phyloP scores from a whole-genome alignment of 179 eudicot genomes.

The Silene noctiflora region DNA sequence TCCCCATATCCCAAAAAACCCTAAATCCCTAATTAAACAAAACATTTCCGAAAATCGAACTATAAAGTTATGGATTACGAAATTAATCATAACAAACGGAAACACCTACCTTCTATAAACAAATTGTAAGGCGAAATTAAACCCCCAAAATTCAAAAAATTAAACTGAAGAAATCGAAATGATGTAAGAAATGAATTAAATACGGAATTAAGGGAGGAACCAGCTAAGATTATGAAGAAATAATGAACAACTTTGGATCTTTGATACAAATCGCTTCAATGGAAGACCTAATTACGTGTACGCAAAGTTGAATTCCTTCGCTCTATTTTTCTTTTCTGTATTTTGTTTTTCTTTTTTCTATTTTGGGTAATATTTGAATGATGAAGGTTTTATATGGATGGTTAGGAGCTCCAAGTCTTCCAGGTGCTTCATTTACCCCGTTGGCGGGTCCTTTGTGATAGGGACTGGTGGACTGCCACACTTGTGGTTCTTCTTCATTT shows the following conservation, averaged over 20 bases:
- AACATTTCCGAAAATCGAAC: slow-evolving; percentile 7
- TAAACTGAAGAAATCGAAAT: background rate
- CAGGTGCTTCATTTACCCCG: too few relatives aligned
- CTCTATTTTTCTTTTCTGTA: too few relatives aligned
- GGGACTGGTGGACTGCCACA: too few relatives aligned
- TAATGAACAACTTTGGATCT: slow-evolving; percentile 24
- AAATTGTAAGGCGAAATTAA: background rate
- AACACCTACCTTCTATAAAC: slow-evolving; percentile 22
- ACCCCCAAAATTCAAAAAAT: slow-evolving; percentile 10
- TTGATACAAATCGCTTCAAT: slow-evolving; percentile 10
- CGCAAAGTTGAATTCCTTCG: too few relatives aligned
- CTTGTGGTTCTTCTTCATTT: too few relatives aligned
- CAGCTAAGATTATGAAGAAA: slow-evolving; percentile 22
- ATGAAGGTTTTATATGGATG: too few relatives aligned
- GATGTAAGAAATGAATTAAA: background rate
- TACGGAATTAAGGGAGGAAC: slow-evolving; percentile 15
- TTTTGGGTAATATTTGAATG: too few relatives aligned
- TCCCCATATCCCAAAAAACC: slow-evolving; percentile 4
- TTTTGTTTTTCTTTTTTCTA: too few relatives aligned
- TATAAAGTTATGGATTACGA: background rate
- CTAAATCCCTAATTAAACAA: background rate
- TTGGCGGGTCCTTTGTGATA: too few relatives aligned
- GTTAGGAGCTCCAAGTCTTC: too few relatives aligned
- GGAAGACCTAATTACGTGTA: too few relatives aligned
- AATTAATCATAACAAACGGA: background rate